Evolutionary conservation across 768 basidiomycete species (phyloP).

Genomic region (Mycena kentingensis): DNA sequence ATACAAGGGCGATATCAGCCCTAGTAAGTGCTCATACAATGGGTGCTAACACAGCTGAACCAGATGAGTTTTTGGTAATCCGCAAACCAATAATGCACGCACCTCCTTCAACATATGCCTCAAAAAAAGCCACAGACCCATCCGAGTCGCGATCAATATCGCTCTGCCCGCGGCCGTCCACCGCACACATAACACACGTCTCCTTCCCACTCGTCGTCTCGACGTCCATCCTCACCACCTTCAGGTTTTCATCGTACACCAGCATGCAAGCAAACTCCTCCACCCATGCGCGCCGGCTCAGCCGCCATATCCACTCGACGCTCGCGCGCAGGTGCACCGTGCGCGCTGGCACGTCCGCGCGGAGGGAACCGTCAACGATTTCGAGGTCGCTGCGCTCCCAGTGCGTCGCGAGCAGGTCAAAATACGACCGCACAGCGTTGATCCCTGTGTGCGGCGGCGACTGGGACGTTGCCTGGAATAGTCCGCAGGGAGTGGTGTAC

Average conservation of each 20-base stretch:
- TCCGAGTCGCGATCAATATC: no score
- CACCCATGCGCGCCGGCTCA: conserved; percentile 43
- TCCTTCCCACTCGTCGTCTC: conserved; percentile 40
- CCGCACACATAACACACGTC: conserved; percentile 51
- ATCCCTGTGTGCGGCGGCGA: conserved; percentile 40
- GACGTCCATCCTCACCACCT: conserved; percentile 44
- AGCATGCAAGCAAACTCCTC: conserved; percentile 51
- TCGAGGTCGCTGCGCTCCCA: conserved; percentile 40
- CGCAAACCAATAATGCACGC: no score
- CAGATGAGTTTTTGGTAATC: no score
- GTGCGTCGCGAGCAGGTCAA: conserved; percentile 49
- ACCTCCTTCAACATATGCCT: no score
- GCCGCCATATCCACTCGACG: conserved; percentile 49
- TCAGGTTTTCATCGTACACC: conserved; percentile 44
- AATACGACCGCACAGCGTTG: conserved; percentile 52
- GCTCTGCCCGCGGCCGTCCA: no score
- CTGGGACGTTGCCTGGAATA: no score
- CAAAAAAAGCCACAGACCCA: no score
- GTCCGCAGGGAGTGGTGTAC: conserved; percentile 35
- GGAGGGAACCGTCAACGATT: conserved; percentile 26
- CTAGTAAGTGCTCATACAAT: no score
- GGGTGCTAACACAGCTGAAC: no score
- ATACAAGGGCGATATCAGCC: no score
- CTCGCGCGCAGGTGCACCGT: conserved; percentile 40
- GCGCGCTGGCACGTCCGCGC: conserved; percentile 28